Base-by-base conservation (phyloP, 2,329 filamentous ascomycete species). In the Colletotrichum destructivum region DNA sequence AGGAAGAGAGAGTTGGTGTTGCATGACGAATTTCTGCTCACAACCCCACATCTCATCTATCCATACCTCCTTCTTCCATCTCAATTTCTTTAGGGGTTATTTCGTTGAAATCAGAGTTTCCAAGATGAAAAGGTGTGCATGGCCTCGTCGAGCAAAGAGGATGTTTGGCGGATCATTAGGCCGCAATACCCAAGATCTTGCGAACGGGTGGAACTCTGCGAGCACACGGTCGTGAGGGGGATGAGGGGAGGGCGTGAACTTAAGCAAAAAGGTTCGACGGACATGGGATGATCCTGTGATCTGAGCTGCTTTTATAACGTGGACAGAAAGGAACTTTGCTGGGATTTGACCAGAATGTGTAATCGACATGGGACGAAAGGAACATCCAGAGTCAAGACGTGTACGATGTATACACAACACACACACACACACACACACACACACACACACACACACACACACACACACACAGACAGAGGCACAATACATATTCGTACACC, bases 251-350 rank as follows among this genome's bases (percentile, higher is more conserved):
- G n/a, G 57, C 4, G 16, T 67, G 57, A 63, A 62, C 51, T 52
- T 59, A 21, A 11, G 23, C 7, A 13, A n/a, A 18, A 54, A 38
- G 52, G 46, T 59, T 47, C 26, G 18, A 52, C 52, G 6, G 49
- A 71, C 23, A 69, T 71, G 26, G 65, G 69, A 71, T 55, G 69
- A 71, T 68, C 69, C 64, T 71, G 59, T 71, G 69, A 71, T 69
- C 69, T 63, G 69, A 71, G 69, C 54, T 46, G 46, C 46, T 54
- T 44, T 51, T 64, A 62, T 57, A 40, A 68, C 60, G 38, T 52
- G 46, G 31, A 46, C 23, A 5, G 35, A 40, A 31, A 49, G 26
- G 3, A 40, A n/a, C 15, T 51, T 62, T 52, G 46, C 57, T 56
- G 7, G 11, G 56, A 56, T 56, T 15, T 56, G 40, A n/a, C 35